These are phyloP conservation scores for Porodaedalea pini DNA, from an alignment of 1,284 basidiomycete species.

Conservation along the genomic window DNA sequence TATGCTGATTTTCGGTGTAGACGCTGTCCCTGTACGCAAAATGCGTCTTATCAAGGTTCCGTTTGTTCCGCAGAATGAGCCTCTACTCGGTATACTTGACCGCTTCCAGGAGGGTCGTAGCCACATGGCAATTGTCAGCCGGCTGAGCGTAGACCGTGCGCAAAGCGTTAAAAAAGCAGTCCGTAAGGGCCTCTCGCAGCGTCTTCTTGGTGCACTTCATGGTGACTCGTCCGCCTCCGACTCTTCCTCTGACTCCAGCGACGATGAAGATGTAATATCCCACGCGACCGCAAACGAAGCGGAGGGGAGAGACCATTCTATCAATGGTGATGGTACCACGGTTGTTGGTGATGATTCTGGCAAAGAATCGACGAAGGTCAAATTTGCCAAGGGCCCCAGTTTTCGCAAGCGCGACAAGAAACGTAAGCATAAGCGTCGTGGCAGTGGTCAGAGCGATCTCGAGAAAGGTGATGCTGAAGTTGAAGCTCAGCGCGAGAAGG, in stretches of 20 bases:
- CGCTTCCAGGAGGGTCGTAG: slow-evolving; percentile 89
- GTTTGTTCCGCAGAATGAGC: slow-evolving; percentile 82
- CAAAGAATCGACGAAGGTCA: slow-evolving; percentile 8
- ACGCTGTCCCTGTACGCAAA: slow-evolving; percentile 72
- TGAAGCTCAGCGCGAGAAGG: slow-evolving; percentile 30
- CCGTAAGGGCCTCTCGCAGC: slow-evolving; percentile 69
- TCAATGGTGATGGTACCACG: not conserved
- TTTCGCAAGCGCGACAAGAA: slow-evolving; percentile 1
- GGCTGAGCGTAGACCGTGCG: slow-evolving; percentile 46
- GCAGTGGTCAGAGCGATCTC: slow-evolving; percentile 5
- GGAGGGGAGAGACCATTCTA: not conserved
- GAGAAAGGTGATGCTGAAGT: slow-evolving; percentile 15
- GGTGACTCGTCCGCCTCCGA: slow-evolving; percentile 35
- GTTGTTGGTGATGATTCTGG: not conserved
- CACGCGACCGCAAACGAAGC: slow-evolving; percentile 21
- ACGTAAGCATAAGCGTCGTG: not conserved
- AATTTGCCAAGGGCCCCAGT: not conserved
- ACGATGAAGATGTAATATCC: slow-evolving; percentile 37
- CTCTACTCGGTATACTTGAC: slow-evolving; percentile 83
- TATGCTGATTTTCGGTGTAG: slow-evolving; percentile 34
- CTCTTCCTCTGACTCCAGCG: slow-evolving; percentile 55
- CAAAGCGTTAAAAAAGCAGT: slow-evolving; percentile 65
- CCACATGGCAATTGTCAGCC: slow-evolving; percentile 88
- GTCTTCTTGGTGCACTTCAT: slow-evolving; percentile 27
- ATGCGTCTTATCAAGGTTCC: slow-evolving; percentile 84